Conservation (phyloP, 1,139 yeast genomes). For the Protomyces macrosporus region DNA sequence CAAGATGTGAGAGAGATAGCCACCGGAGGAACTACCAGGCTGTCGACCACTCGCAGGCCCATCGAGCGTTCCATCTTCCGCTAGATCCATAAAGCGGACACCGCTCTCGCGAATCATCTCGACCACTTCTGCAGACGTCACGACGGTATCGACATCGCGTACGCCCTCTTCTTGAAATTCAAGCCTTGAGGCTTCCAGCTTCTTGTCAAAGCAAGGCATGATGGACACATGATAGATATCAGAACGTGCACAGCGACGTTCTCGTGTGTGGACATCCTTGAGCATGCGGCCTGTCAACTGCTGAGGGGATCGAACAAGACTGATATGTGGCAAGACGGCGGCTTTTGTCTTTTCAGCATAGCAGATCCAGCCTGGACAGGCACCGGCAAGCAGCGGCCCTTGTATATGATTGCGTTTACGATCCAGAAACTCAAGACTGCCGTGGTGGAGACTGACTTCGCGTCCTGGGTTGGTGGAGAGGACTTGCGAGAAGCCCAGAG, state of each 20-base stretch:
- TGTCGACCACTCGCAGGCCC: constrained; percentile 63
- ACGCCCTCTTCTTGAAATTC: constrained; percentile 46
- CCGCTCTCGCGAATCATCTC: constrained; percentile 50
- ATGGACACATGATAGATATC: constrained; percentile 71
- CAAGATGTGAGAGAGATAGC: constrained; percentile 49
- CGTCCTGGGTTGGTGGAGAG: constrained; percentile 86
- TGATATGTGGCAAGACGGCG: constrained; percentile 56
- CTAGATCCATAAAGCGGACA: constrained; percentile 27
- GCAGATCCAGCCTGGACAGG: constrained; percentile 96
- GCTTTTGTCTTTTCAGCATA: constrained; percentile 96
- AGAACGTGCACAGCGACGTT: constrained; percentile 38
- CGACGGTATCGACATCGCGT: constrained; percentile 84
- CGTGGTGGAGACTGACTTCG: constrained; percentile 58
- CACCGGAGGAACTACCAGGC: constrained; percentile 76
- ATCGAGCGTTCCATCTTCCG: constrained; percentile 31
- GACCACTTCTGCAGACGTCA: constrained; percentile 82
- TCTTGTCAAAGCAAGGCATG: constrained; percentile 97
- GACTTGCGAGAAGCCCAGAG: constrained; percentile 65
- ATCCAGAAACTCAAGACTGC: constrained; percentile 47
- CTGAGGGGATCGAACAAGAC: constrained; percentile 76
- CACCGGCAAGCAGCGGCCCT: constrained; percentile 54
- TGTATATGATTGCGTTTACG: constrained; percentile 15
- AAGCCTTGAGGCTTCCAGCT: constrained; percentile 85
- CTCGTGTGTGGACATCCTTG: constrained; percentile 52
- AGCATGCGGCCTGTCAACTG: constrained; percentile 80